A percentile compares a stretch with the other conserved stretches of the same genome.
These are phyloP conservation scores for Serendipita vermifera DNA, from an alignment of 768 basidiomycete genomes.

Conservation along the genomic window DNA sequence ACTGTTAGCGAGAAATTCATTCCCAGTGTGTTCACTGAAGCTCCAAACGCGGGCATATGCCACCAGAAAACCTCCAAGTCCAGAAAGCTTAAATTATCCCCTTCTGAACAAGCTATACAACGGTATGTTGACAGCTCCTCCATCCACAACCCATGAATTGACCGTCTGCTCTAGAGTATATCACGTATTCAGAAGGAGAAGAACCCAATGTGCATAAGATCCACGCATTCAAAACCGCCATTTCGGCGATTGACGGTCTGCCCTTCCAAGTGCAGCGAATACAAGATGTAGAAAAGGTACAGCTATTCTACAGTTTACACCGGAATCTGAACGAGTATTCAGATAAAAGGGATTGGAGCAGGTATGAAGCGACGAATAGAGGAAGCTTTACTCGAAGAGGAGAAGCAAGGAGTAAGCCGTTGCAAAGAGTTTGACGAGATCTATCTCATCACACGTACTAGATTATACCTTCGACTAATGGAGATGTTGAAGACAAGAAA, in stretches of 20 bases:
- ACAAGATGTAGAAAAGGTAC: constrained; percentile 30
- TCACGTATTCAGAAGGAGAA: constrained; percentile 7
- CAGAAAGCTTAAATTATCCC: not conserved
- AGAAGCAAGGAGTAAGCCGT: constrained; percentile 22
- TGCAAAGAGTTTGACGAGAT: constrained; percentile 10
- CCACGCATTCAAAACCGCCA: constrained; percentile 37
- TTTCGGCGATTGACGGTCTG: constrained; percentile 29
- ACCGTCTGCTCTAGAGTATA: not conserved
- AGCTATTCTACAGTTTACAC: constrained; percentile 9
- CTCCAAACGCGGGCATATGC: not conserved
- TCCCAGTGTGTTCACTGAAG: no score
- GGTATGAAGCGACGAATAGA: constrained; percentile 38
- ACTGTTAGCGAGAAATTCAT: no score
- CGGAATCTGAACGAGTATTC: constrained; percentile 17
- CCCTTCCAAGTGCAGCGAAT: constrained; percentile 33
- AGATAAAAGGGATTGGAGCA: constrained; percentile 26
- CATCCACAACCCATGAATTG: no score
- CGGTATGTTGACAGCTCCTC: no score
- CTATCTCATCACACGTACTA: no score
- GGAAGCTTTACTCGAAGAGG: constrained; percentile 25
- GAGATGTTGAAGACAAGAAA: constrained; percentile 19
- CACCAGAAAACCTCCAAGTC: not conserved
- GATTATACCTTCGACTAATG: constrained; percentile 13
- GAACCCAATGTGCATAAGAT: constrained; percentile 37
- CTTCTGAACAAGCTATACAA: not conserved